Evolutionary conservation across 176 grass and related monocot species (phyloP).

Genomic region (Alopecurus myosuroides): DNA sequence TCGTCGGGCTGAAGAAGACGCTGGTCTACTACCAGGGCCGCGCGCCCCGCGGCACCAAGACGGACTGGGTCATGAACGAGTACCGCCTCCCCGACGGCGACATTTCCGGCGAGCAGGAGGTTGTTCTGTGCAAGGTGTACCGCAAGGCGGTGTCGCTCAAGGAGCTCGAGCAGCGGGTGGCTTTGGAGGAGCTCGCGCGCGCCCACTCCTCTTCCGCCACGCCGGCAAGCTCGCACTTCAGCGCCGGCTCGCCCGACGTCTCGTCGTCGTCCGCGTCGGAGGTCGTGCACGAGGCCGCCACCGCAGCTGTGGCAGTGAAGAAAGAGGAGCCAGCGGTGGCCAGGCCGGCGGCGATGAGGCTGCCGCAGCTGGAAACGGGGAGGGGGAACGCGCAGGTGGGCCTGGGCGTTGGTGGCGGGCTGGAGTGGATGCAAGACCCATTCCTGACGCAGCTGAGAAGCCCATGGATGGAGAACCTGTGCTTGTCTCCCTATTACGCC

Average conservation of each 20-base stretch:
- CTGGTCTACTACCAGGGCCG: constrained; percentile 88
- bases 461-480: constrained; percentile 63
- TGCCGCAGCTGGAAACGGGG: constrained; percentile 65
- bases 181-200: constrained; percentile 63
- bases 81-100: constrained; percentile 64
- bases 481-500: constrained; percentile 61
- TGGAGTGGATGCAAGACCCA: constrained; percentile 88
- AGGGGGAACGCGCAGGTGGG: not conserved
- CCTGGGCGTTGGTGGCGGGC: not conserved
- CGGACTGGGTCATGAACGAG: constrained; percentile 98
- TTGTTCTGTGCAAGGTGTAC: constrained; percentile 92
- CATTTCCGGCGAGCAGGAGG: constrained; percentile 40
- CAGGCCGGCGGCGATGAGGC: constrained; percentile 17
- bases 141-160: constrained; percentile 79
- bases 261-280: constrained; percentile 56
- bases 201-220: not conserved
- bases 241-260: constrained; percentile 38
- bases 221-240: not conserved
- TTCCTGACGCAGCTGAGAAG: constrained; percentile 77
- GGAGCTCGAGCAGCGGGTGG: constrained; percentile 90
- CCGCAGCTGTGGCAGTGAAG: constrained; percentile 15
- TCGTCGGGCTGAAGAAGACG: constrained; percentile 97
- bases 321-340: constrained; percentile 25
- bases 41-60: constrained; percentile 72
- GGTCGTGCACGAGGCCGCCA: not conserved